Evolutionary conservation across 1,284 basidiomycete genomes (phyloP), one percentile per base, ranked within the genome.

Genomic region (Ustilago xerochloae): DNA sequence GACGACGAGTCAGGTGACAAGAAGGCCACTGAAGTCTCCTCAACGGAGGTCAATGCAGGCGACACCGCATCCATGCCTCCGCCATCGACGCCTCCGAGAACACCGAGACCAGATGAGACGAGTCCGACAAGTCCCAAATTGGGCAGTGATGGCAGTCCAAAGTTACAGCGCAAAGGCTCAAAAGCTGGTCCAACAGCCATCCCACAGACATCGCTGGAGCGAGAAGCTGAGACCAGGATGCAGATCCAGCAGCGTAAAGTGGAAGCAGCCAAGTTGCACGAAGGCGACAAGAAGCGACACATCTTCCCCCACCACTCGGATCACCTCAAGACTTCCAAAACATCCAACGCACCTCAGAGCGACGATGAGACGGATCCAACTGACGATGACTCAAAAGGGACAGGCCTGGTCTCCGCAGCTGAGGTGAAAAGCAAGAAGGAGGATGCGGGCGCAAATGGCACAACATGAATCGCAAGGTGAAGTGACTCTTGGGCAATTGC

Each of bases 211-310:
- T 65, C 69, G n/a, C 56, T 72, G 28, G 59, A 65, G 16, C 39
- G 69, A 4, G 63, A 72, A 24, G 63, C 69, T 3, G 69, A 72
- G 22, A 63, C 69, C 8, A 59, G 59, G 43, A 35, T 32, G 7
- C 63, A 72, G 36, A 72, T 72, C 63, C 54, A 72, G 30, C 63
- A 66, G 20, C 63, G 69, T 29, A 66, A 72, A 38, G 54, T 63
- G 35, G 69, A 72, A 41, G 63, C 69, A 3, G 69, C 69, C 22
- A 58, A 48, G 12, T 43, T 72, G 24, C 69, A 72, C 62, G 47
- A 66, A n/a, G 63, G 20, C 47, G 58, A 72, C 45, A 61, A 61
- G 36, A 66, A 65, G 18, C 45, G 41, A 10, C 62, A 62, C 26
- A 16, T 60, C 2, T 64, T 70, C 24, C 12, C 32, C 1, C 58